A percentile compares a stretch with the other conserved stretches of the same genome.
Conservation (phyloP, 2,329 filamentous ascomycete species). For the Penicillium freii region DNA sequence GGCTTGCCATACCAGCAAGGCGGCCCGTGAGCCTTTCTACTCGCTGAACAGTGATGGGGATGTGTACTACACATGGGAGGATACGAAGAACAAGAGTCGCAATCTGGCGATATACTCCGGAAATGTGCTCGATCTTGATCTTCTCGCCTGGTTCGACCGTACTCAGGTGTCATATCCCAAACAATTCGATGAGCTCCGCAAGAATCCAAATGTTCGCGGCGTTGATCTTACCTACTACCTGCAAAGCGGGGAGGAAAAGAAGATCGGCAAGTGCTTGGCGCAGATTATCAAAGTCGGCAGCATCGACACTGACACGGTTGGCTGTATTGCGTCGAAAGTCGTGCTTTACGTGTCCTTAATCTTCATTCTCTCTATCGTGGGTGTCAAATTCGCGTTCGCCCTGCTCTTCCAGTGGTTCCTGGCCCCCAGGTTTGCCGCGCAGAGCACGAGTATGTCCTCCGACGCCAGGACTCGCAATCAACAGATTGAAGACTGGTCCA, state of each 20-base stretch:
- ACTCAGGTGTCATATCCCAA: slow-evolving; percentile 72
- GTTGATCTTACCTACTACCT: slow-evolving; percentile 87
- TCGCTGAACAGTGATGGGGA: slow-evolving; percentile 69
- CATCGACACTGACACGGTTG: slow-evolving; percentile 92
- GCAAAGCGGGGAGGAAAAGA: slow-evolving; percentile 74
- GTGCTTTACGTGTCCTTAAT: slow-evolving; percentile 90
- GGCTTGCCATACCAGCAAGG: slow-evolving; percentile 75
- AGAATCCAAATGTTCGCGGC: slow-evolving; percentile 70
- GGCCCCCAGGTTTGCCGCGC: slow-evolving; percentile 76
- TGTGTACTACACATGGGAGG: slow-evolving; percentile 95
- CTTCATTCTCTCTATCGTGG: slow-evolving; percentile 87
- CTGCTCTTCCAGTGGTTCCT: slow-evolving; percentile 96
- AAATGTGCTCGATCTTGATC: slow-evolving; percentile 83
- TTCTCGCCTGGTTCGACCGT: slow-evolving; percentile 86
- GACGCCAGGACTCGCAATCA: slow-evolving; percentile 80
- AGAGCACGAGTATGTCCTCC: slow-evolving; percentile 78
- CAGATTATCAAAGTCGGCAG: slow-evolving; percentile 95
- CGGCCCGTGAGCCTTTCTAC: slow-evolving; percentile 74
- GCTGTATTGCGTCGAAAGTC: slow-evolving; percentile 95
- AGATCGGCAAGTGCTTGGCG: slow-evolving; percentile 79
- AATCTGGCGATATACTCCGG: slow-evolving; percentile 95
- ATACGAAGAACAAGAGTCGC: slow-evolving; percentile 81
- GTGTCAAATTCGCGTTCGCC: slow-evolving; percentile 82
- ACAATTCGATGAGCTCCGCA: slow-evolving; percentile 75
- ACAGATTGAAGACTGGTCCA: slow-evolving; percentile 96